A percentile compares a stretch with the other conserved stretches of the same genome.
These are phyloP conservation scores for Protomyces pachydermus DNA, from an alignment of 1,139 yeast species.

Conservation along the genomic window DNA sequence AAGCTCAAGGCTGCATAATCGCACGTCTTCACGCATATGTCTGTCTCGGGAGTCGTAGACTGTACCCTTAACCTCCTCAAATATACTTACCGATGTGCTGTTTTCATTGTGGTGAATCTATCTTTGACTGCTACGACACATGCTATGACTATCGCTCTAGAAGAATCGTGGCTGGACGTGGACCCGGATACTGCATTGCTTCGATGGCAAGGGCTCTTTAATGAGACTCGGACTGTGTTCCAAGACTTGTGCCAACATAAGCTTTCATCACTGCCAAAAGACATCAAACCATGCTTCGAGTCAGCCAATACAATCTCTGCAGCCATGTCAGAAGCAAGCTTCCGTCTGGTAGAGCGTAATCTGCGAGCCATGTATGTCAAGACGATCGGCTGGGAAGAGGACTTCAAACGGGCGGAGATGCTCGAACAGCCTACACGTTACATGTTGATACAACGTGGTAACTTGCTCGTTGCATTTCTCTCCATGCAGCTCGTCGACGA, in stretches of 20 bases:
- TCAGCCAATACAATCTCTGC: neutral
- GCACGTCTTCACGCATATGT: too few relatives aligned
- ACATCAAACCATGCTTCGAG: neutral
- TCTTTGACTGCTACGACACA: too few relatives aligned
- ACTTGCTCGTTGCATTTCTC: constrained; percentile 30
- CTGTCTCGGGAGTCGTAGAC: too few relatives aligned
- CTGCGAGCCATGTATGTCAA: neutral
- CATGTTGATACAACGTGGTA: constrained; percentile 13
- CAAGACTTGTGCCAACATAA: too few relatives aligned
- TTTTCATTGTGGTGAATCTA: too few relatives aligned
- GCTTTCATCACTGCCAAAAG: neutral
- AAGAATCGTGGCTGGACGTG: too few relatives aligned
- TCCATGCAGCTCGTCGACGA: constrained; percentile 18
- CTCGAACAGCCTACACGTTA: neutral
- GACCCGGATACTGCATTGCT: too few relatives aligned
- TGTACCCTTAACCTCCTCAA: too few relatives aligned
- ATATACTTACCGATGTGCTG: too few relatives aligned
- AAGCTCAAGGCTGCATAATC: constrained; percentile 52
- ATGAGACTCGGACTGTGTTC: too few relatives aligned
- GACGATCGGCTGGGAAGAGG: neutral
- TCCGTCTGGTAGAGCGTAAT: neutral
- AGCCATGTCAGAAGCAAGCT: neutral
- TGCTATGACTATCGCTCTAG: too few relatives aligned
- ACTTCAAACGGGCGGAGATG: neutral
- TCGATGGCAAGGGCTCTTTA: too few relatives aligned